These are phyloP conservation scores for Melampsora occidentalis DNA, from an alignment of 1,284 basidiomycete genomes.

Conservation along the genomic window DNA sequence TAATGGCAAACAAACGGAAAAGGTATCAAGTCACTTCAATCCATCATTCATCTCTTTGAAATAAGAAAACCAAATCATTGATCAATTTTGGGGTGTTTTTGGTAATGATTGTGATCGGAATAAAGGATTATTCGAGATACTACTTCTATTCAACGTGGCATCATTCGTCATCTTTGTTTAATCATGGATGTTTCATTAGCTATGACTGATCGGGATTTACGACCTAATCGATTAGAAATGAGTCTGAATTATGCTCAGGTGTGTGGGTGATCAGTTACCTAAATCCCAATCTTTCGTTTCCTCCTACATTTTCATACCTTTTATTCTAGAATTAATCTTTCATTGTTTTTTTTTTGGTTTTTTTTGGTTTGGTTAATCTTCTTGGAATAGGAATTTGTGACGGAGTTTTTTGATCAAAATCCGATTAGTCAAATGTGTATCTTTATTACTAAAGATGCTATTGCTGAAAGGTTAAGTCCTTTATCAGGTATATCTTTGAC, in stretches of 20 bases:
- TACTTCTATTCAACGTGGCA: conserved; percentile 83
- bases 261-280: conserved; percentile 1
- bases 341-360: background rate
- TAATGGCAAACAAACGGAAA: conserved; percentile 78
- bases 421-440: conserved; percentile 75
- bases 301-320: background rate
- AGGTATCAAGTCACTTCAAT: conserved; percentile 65
- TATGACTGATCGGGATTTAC: conserved; percentile 93
- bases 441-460: conserved; percentile 51
- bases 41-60: too few relatives aligned
- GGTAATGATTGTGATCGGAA: background rate
- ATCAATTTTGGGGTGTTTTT: background rate
- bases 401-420: conserved; percentile 99
- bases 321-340: background rate
- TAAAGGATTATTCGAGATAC: conserved; percentile 64
- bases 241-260: conserved; percentile 76
- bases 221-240: conserved; percentile 85
- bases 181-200: conserved; percentile 83
- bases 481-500: conserved; percentile 22
- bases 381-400: conserved; percentile 68
- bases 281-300: background rate
- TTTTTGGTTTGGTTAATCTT: background rate
- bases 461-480: conserved; percentile 51
- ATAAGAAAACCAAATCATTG: conserved; percentile 5
- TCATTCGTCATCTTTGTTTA: conserved; percentile 90